Evolutionary conservation across 805 yeast species (phyloP), one percentile per base, ranked within the genome.

Genomic region (Zygoascus bituminiphila): DNA sequence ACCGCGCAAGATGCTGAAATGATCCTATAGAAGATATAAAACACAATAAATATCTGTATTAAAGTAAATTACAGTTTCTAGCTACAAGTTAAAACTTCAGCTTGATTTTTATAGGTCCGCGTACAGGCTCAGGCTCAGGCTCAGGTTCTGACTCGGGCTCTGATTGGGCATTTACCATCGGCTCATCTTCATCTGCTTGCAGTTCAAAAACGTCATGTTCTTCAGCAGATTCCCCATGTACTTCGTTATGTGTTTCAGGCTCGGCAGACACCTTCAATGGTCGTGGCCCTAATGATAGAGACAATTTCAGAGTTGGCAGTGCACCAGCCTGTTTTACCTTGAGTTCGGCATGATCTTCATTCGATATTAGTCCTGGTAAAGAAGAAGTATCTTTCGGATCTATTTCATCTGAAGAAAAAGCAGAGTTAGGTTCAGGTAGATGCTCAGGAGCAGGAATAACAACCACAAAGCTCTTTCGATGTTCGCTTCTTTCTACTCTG

Each of bases 61-160:
- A 40, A 9, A 15, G 29, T 19, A 21, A 15, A 40, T 22, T 23
- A 19, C 33, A 29, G 33, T 29, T 12, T 25, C 14, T 25, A n/a
- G 20, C 19, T 9, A 40, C 19, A 40, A 15, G 26, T 22, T 45
- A 45, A 6, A 45, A 37, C 23, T 45, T 45, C 20, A 45, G 39
- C 26, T 38, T 45, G 15, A 45, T 23, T 41, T 45, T 45, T 5
- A 45, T 17, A 12, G 33, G 33, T 14, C 14, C 14, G 9, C 12
- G 9, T 26, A 26, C 33, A 26, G 14, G 9, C 14, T 9, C 12
- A 26, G 39, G 39, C 22, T 36, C 17, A 5, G 20, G 22, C 4
- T 12, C 39, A 4, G 39, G 39, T 12, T 4, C 17, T 19, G 39
- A 12, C 17, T 36, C 39, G 7, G 23, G 33, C 19, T 12, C 10